Percentiles rank a stretch among this genome's conserved stretches.
Evolutionary conservation across 129 eudicot species (phyloP).

Genomic region (Ambrosia trifida): DNA sequence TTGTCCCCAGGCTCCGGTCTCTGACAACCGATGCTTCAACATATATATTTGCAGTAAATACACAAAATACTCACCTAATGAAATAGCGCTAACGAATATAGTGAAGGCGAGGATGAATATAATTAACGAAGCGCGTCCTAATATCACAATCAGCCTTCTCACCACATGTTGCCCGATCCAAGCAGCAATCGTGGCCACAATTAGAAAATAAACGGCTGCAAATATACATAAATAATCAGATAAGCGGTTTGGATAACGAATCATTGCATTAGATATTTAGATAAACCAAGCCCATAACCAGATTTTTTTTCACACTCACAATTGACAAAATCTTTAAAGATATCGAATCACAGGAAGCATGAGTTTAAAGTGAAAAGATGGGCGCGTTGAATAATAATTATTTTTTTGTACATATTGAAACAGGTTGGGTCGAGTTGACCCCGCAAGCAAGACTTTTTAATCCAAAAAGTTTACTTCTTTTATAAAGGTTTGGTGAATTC

Average conservation of each 20-base stretch:
- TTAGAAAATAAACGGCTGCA: constrained; percentile 75
- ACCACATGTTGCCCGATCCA: constrained; percentile 88
- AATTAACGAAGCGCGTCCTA: constrained; percentile 91
- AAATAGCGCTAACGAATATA: constrained; percentile 85
- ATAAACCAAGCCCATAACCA: background rate
- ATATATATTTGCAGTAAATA: background rate
- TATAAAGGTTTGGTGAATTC: background rate
- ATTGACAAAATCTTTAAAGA: background rate
- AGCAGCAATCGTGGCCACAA: constrained; percentile 87
- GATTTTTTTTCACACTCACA: background rate
- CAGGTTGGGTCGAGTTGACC: background rate
- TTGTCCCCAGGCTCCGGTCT: background rate
- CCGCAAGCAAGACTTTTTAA: background rate
- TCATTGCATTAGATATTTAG: background rate
- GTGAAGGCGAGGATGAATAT: constrained; percentile 87
- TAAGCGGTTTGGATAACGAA: background rate
- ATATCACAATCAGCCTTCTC: constrained; percentile 60
- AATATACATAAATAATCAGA: constrained; percentile 15
- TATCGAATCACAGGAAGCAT: no score
- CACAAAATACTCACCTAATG: constrained; percentile 62
- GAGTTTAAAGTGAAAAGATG: background rate
- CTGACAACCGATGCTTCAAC: constrained; percentile 1
- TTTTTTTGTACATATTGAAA: background rate
- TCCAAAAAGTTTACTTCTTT: background rate
- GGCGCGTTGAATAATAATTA: background rate